These are phyloP conservation scores for Carpinus fangiana DNA, from an alignment of 306 rosid genomes.

Conservation along the genomic window DNA sequence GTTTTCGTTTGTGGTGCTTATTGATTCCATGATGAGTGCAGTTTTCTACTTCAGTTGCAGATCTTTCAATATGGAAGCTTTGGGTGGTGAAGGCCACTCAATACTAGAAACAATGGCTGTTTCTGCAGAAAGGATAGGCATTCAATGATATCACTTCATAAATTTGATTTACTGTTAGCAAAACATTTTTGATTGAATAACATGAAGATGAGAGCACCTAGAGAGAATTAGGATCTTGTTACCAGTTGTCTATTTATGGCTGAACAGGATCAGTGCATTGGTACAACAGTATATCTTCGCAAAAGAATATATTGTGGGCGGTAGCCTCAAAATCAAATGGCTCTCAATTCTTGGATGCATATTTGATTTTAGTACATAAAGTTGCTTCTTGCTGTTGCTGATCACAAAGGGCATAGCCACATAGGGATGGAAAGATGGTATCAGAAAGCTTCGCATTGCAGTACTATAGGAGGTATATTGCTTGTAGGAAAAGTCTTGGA, in stretches of 20 bases:
- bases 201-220: constrained; percentile 29
- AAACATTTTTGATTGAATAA: constrained; percentile 22
- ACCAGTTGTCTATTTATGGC: constrained; percentile 23
- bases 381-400: constrained; percentile 22
- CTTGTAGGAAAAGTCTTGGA: neutral
- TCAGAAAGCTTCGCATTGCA: constrained; percentile 30
- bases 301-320: constrained; percentile 11
- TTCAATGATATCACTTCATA: constrained; percentile 43
- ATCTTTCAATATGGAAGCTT: constrained; percentile 39
- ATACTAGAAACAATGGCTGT: constrained; percentile 53
- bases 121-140: constrained; percentile 52
- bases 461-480: constrained; percentile 11
- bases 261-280: constrained; percentile 28
- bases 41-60: constrained; percentile 84
- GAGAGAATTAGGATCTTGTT: constrained; percentile 18
- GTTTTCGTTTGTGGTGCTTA: constrained; percentile 86
- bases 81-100: constrained; percentile 45
- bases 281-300: constrained; percentile 23
- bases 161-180: constrained; percentile 23
- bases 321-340: constrained; percentile 18
- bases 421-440: constrained; percentile 24
- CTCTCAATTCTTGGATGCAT: constrained; percentile 27
- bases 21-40: constrained; percentile 88
- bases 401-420: neutral
- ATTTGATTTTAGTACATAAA: constrained; percentile 32